Percentiles rank a stretch among this genome's conserved stretches.
Evolutionary conservation across 176 grass and related monocot genomes (phyloP).

Genomic region (Oryza rufipogon): DNA sequence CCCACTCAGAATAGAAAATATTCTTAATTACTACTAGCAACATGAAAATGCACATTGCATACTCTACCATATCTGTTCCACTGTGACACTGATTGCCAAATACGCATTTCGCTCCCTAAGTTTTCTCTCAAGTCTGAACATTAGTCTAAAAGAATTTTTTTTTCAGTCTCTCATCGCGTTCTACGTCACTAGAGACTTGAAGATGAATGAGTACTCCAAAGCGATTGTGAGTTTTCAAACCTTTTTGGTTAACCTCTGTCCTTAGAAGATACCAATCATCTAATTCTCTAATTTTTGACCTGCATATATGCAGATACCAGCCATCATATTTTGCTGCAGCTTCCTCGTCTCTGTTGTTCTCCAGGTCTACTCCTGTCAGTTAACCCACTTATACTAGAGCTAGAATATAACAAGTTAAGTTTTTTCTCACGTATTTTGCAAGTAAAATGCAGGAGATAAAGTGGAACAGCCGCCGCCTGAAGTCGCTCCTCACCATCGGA

Average conservation of each 20-base stretch:
- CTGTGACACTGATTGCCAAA: no score
- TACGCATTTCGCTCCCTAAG: neutral
- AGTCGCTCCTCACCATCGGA: conserved; percentile 58
- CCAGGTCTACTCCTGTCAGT: conserved; percentile 35
- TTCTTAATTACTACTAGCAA: no score
- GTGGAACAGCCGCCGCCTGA: conserved; percentile 64
- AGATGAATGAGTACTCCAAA: conserved; percentile 70
- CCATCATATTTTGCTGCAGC: conserved; percentile 77
- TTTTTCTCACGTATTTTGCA: neutral
- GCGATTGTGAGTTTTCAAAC: conserved; percentile 48
- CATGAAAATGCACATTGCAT: no score
- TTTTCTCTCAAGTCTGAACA: neutral
- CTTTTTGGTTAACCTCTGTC: neutral
- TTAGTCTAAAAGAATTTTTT: neutral
- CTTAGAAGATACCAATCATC: neutral
- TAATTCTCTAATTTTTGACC: neutral
- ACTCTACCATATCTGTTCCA: no score
- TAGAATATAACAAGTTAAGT: neutral
- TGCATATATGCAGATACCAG: conserved; percentile 56
- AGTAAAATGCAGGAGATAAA: conserved; percentile 55
- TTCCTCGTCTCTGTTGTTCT: conserved; percentile 64
- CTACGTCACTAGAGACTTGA: conserved; percentile 72
- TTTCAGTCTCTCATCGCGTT: conserved; percentile 69
- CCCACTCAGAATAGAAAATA: neutral
- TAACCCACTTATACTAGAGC: neutral